Conservation (phyloP, 257 asterid species). For the Plantago ovata region DNA sequence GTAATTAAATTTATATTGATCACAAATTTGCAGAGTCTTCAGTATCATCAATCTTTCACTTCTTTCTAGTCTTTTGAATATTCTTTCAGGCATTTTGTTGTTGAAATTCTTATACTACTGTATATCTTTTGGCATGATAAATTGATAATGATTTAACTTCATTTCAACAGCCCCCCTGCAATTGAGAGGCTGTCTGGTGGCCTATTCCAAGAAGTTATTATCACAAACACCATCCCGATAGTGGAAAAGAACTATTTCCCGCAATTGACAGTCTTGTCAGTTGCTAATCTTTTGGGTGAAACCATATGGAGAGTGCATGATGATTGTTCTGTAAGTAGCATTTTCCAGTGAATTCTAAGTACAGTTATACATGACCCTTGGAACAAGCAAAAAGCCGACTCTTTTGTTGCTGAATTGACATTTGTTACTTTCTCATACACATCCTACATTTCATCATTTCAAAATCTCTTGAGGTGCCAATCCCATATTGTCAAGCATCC, state of each 20-base stretch:
- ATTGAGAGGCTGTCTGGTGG: conserved; percentile 88
- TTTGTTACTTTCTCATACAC: no score
- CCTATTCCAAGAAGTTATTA: conserved; percentile 88
- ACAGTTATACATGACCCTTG: neutral
- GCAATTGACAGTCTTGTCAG: conserved; percentile 79
- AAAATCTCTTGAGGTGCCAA: no score
- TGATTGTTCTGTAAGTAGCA: conserved; percentile 88
- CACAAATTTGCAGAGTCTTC: neutral
- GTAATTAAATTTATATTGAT: neutral
- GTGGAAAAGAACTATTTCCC: conserved; percentile 77
- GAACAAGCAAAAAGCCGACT: neutral
- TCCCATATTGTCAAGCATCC: no score
- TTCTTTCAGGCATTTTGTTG: no score
- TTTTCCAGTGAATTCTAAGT: conserved; percentile 8
- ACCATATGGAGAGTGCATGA: conserved; percentile 97
- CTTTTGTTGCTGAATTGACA: neutral
- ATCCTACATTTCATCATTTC: no score
- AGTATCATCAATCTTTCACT: no score
- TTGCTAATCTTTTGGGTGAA: conserved; percentile 89
- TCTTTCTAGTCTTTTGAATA: no score
- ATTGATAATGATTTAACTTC: no score
- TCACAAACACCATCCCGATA: conserved; percentile 82
- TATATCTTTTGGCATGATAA: no score
- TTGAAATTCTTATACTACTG: no score
- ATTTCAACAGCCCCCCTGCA: conserved; percentile 77